Conservation (phyloP, 2,329 filamentous ascomycete species). For the Rhinocladiella similis region DNA sequence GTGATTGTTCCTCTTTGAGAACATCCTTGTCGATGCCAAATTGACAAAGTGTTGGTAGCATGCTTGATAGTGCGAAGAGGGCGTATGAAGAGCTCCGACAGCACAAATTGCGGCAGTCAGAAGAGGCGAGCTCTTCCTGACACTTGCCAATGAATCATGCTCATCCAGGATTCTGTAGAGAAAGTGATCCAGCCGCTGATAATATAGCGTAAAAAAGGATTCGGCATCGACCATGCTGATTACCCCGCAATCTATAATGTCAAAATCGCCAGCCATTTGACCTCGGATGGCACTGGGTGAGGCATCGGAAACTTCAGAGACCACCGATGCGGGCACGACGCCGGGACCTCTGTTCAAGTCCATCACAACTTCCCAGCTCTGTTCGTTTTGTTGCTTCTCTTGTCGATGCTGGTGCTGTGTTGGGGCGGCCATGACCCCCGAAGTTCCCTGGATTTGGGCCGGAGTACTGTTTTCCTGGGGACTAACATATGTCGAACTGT, state of each 20-base stretch:
- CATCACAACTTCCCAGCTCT: constrained; percentile 40
- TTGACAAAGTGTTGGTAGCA: constrained; percentile 60
- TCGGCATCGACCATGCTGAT: constrained; percentile 52
- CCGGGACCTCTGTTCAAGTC: constrained; percentile 40
- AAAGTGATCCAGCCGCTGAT: constrained; percentile 52
- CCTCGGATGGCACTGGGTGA: constrained; percentile 40
- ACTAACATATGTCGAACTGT: not conserved
- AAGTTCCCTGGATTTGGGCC: not conserved
- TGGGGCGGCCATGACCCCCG: not conserved
- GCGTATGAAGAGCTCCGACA: constrained; percentile 59
- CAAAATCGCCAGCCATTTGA: constrained; percentile 31
- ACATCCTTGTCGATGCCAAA: constrained; percentile 57
- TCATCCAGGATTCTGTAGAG: constrained; percentile 57
- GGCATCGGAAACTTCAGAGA: constrained; percentile 52
- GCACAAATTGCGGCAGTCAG: constrained; percentile 57
- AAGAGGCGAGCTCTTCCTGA: constrained; percentile 56
- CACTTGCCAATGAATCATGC: constrained; percentile 51
- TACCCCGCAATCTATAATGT: constrained; percentile 53
- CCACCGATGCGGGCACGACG: constrained; percentile 51
- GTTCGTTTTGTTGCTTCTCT: constrained; percentile 27
- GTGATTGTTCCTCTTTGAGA: constrained; percentile 56
- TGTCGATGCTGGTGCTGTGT: not conserved
- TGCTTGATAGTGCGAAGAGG: constrained; percentile 52
- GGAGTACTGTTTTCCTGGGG: constrained; percentile 8
- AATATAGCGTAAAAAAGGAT: constrained; percentile 54